Evolutionary conservation across 345 rosid species (phyloP).

Genomic region (Eucalyptus tenuipes): DNA sequence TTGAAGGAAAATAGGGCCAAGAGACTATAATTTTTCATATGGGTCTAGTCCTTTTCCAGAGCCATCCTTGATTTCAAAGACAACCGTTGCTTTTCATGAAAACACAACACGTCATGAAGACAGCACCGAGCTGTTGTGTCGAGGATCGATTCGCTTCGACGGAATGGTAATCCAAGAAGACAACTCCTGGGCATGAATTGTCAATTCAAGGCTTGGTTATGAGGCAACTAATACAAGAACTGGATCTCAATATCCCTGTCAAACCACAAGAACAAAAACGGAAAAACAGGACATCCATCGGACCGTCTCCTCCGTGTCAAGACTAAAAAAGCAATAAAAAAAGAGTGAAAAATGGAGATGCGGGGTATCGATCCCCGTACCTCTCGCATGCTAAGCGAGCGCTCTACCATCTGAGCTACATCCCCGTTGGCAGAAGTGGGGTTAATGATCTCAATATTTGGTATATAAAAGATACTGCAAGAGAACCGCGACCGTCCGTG

Average conservation of each 20-base stretch:
- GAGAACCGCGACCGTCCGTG: background rate
- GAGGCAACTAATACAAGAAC: background rate
- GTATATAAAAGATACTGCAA: rapidly evolving
- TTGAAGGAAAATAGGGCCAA: background rate
- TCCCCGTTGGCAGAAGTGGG: background rate
- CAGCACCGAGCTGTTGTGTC: background rate
- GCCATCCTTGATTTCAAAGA: background rate
- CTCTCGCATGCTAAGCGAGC: constrained; percentile 67
- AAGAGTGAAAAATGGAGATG: constrained; percentile 10
- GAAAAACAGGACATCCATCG: background rate
- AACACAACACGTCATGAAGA: background rate
- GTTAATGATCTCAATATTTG: rapidly evolving
- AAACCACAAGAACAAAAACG: background rate
- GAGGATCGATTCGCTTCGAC: background rate
- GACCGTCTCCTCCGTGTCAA: background rate
- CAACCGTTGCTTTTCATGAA: background rate
- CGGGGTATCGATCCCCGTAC: constrained; percentile 48
- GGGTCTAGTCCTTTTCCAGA: background rate
- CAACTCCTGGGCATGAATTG: background rate
- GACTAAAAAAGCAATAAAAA: background rate
- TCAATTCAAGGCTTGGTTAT: background rate
- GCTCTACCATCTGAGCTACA: constrained; percentile 78
- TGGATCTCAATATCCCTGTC: background rate
- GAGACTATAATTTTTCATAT: background rate
- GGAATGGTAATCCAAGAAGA: background rate